Conservation (phyloP, 768 basidiomycete species). For the Boletus sensibilis region DNA sequence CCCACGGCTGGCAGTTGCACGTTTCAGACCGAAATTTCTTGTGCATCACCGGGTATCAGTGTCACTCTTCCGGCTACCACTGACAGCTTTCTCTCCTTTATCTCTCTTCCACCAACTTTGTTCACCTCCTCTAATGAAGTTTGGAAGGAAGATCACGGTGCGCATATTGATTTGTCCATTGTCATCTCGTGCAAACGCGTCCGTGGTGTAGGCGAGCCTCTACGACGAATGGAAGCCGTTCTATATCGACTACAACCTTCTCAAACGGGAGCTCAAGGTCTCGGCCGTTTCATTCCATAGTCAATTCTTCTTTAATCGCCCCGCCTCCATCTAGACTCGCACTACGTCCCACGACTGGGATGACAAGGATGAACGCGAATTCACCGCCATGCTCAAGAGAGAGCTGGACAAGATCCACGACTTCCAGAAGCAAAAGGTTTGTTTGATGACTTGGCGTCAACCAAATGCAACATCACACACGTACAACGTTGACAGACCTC, state of each 20-base stretch:
- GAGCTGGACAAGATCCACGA: slow-evolving; percentile 94
- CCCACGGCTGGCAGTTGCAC: slow-evolving; percentile 7
- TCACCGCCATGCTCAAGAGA: slow-evolving; percentile 71
- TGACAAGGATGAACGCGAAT: slow-evolving; percentile 76
- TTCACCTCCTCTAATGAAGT: slow-evolving; percentile 56
- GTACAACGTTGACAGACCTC: slow-evolving; percentile 49
- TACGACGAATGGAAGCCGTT: slow-evolving; percentile 90
- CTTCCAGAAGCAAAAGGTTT: slow-evolving; percentile 88
- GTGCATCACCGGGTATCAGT: background rate
- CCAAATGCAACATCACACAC: slow-evolving; percentile 2
- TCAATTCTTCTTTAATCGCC: background rate
- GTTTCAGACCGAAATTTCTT: background rate
- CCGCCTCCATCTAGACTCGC: slow-evolving; percentile 36
- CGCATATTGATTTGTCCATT: slow-evolving; percentile 16
- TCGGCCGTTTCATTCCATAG: background rate
- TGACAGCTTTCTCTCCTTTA: background rate
- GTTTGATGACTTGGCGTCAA: background rate
- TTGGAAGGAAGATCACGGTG: slow-evolving; percentile 75
- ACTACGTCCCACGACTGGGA: slow-evolving; percentile 66
- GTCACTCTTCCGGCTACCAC: background rate
- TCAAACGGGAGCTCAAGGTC: slow-evolving; percentile 91
- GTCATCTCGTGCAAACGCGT: background rate
- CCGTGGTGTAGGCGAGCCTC: slow-evolving; percentile 58
- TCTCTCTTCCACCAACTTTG: background rate
- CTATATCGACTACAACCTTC: slow-evolving; percentile 85